These are phyloP conservation scores for Rhynchosporium agropyri DNA, from an alignment of 2,329 filamentous ascomycete genomes.

Conservation along the genomic window DNA sequence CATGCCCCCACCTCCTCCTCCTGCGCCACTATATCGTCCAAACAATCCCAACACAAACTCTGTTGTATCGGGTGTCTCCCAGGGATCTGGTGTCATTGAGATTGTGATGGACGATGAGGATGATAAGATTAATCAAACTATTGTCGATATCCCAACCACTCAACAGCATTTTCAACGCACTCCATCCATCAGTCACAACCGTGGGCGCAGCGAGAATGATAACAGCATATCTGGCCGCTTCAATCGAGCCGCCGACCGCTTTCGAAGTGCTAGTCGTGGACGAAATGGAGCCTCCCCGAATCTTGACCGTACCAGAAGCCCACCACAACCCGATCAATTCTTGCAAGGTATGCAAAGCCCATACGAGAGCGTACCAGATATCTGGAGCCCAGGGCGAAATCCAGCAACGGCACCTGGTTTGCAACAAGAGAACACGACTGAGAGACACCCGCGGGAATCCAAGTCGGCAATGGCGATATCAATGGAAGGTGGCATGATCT, in stretches of 20 bases:
- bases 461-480: slow-evolving; percentile 35
- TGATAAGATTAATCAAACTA: slow-evolving; percentile 29
- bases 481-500: slow-evolving; percentile 43
- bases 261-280: slow-evolving; percentile 61
- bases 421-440: slow-evolving; percentile 20
- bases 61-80: slow-evolving; percentile 46
- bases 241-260: slow-evolving; percentile 60
- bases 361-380: slow-evolving; percentile 40
- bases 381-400: slow-evolving; percentile 29
- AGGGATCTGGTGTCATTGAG: slow-evolving; percentile 61
- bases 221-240: slow-evolving; percentile 56
- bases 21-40: slow-evolving; percentile 55
- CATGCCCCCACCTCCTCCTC: slow-evolving; percentile 62
- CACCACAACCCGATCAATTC: slow-evolving; percentile 24
- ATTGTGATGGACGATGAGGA: slow-evolving; percentile 65
- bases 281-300: slow-evolving; percentile 45
- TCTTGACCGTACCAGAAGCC: slow-evolving; percentile 35
- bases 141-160: slow-evolving; percentile 28
- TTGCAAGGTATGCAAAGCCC: slow-evolving; percentile 30
- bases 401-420: slow-evolving; percentile 21
- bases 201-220: slow-evolving; percentile 58
- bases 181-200: slow-evolving; percentile 50
- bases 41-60: slow-evolving; percentile 41
- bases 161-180: slow-evolving; percentile 46
- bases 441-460: slow-evolving; percentile 42